Base-by-base conservation (phyloP, 306 rosid species). In the Cercis canadensis region DNA sequence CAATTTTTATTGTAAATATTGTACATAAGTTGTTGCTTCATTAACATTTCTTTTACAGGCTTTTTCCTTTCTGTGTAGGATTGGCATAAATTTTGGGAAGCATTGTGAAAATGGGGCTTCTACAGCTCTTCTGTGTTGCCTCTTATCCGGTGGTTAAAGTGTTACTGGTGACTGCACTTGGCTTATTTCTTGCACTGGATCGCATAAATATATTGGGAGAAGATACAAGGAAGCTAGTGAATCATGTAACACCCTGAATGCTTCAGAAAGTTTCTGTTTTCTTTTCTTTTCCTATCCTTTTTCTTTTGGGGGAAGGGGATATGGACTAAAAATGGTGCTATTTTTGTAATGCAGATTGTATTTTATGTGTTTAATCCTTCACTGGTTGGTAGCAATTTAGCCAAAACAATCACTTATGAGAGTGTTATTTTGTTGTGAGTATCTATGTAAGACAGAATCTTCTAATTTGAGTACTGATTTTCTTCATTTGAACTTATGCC, bases 351-450 rank as follows among this genome's bases (percentile, higher is more conserved):
- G 15, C 75, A 84, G 88, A 77, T 84, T 57, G 85, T 84, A 7
- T 81, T 77, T 65, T 84, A 80, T 70, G 88, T 84, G 78, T 80
- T 84, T 33, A 80, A 84, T 80, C 85, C 88, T 36, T 70, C 83
- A 24, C 32, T 84, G 74, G 78, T 84, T 47, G 60, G 85, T 41
- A 76, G 83, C 50, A 84, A 60, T 63, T 78, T 84, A 76, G 88
- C 88, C 1, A 57, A 60, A 6, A 84, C 88, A 0, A 62, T 84
- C 24, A 84, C 88, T 65, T 74, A 15, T 36, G 78, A 84, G 51
- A 74, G 74, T 58, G 52, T 77, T 74, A 53, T 50, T 77, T 21
- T n/a, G 2, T 58, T 84, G 88, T 84, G 77, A 84, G 88, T 69
- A 14, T 14, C 63, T 40, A 5, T 43, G 29, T 24, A 24, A 24